These are phyloP conservation scores for Nissolia schottii DNA, from an alignment of 306 rosid species.

Conservation along the genomic window DNA sequence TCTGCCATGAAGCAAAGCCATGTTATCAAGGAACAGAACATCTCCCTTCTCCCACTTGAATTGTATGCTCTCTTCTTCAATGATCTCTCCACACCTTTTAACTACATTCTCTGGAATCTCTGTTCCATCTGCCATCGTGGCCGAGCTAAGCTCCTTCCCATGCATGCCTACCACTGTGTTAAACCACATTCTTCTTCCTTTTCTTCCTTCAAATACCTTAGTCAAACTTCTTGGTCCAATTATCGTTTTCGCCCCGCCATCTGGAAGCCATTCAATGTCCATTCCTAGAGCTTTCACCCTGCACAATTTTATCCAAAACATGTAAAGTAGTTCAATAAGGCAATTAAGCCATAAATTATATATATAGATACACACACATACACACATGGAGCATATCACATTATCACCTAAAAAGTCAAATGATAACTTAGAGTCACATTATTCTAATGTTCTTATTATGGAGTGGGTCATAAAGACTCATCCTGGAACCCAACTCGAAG, in stretches of 20 bases:
- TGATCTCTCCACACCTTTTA: conserved; percentile 71
- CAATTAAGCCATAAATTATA: not conserved
- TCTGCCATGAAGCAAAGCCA: conserved; percentile 84
- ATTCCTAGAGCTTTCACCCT: conserved; percentile 71
- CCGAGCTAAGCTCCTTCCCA: conserved; percentile 74
- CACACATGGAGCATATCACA: too few relatives aligned
- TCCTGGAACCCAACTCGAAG: too few relatives aligned
- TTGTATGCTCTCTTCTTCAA: conserved; percentile 92
- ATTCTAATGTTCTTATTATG: too few relatives aligned
- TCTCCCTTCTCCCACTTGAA: conserved; percentile 88
- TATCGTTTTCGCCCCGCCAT: conserved; percentile 59
- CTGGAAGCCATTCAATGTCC: conserved; percentile 68
- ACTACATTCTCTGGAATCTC: conserved; percentile 56
- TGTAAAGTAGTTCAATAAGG: not conserved
- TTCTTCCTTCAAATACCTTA: conserved; percentile 74
- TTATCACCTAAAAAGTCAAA: too few relatives aligned
- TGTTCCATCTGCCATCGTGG: conserved; percentile 70
- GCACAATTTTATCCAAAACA: not conserved
- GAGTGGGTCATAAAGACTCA: too few relatives aligned
- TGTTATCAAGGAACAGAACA: conserved; percentile 76
- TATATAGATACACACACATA: too few relatives aligned
- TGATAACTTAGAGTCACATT: too few relatives aligned
- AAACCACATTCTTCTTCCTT: conserved; percentile 82
- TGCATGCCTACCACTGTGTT: conserved; percentile 81
- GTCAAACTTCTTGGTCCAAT: conserved; percentile 54